Evolutionary conservation across 1,284 basidiomycete species (phyloP).

Genomic region (Cutaneotrichosporon mucoides): DNA sequence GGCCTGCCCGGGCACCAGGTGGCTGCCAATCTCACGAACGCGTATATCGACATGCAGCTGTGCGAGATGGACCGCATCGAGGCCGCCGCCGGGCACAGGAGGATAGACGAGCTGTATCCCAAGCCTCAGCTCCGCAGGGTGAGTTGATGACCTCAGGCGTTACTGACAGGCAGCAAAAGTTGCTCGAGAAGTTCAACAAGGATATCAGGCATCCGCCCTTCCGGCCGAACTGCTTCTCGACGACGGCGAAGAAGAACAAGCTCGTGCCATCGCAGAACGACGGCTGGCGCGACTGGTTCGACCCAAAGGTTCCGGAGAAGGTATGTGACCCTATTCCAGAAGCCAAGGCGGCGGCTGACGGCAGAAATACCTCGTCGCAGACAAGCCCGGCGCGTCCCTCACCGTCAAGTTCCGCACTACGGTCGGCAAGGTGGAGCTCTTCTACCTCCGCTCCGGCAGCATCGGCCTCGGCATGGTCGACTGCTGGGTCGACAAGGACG

Average conservation of each 20-base stretch:
- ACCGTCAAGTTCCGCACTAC: slow-evolving; percentile 31
- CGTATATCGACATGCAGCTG: slow-evolving; percentile 40
- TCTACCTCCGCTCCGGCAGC: slow-evolving; percentile 32
- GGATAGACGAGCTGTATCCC: slow-evolving; percentile 25
- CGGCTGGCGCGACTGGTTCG: slow-evolving; percentile 38
- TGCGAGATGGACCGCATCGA: slow-evolving; percentile 38
- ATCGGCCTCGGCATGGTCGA: slow-evolving; percentile 34
- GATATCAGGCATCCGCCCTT: not conserved
- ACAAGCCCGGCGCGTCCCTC: slow-evolving; percentile 35
- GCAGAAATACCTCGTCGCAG: slow-evolving; percentile 41
- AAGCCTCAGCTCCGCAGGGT: slow-evolving; percentile 14
- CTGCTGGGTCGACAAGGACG: slow-evolving; percentile 46
- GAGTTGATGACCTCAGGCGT: not conserved
- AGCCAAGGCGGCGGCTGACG: slow-evolving; percentile 22
- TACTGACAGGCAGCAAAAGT: not conserved
- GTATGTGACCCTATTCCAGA: not conserved
- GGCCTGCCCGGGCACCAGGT: slow-evolving; percentile 19
- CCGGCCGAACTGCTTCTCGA: slow-evolving; percentile 3
- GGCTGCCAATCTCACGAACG: slow-evolving; percentile 29
- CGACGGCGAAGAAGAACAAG: slow-evolving; percentile 26
- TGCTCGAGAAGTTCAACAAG: not conserved
- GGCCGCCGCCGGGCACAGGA: slow-evolving; percentile 1
- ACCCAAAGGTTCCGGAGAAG: slow-evolving; percentile 26
- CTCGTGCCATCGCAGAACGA: slow-evolving; percentile 26
- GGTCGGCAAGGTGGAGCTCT: slow-evolving; percentile 33